Conservation (phyloP, 805 yeast genomes). For the Scheffersomyces spartinae region DNA sequence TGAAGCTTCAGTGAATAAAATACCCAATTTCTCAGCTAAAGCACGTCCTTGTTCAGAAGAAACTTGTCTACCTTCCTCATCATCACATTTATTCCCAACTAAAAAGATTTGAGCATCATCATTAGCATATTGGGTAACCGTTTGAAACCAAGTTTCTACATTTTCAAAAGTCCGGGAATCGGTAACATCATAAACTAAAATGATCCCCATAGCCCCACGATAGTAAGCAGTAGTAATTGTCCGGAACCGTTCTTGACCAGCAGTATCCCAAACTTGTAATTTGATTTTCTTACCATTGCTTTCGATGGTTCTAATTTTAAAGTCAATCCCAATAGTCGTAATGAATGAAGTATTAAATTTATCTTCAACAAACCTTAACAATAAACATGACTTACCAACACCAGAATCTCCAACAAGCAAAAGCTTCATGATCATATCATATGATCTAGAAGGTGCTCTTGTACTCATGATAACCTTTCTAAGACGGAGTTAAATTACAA, state of each 20-base stretch:
- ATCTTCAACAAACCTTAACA: slow-evolving; percentile 89
- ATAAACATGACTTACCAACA: slow-evolving; percentile 81
- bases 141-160: slow-evolving; percentile 89
- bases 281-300: slow-evolving; percentile 87
- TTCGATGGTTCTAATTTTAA: slow-evolving; percentile 93
- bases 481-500: too few species aligned
- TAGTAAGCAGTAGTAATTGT: slow-evolving; percentile 90
- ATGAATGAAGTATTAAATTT: slow-evolving; percentile 94
- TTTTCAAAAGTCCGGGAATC: slow-evolving; percentile 88
- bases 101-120: slow-evolving; percentile 90
- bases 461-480: slow-evolving; percentile 34
- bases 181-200: slow-evolving; percentile 73
- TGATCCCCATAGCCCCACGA: slow-evolving; percentile 84
- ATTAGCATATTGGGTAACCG: slow-evolving; percentile 92
- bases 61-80: slow-evolving; percentile 77
- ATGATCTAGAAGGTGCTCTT: slow-evolving; percentile 59
- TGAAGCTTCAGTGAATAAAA: slow-evolving; percentile 91
- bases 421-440: slow-evolving; percentile 85
- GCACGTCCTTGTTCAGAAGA: slow-evolving; percentile 83
- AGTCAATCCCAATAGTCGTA: slow-evolving; percentile 96
- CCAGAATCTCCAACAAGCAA: slow-evolving; percentile 89
- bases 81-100: slow-evolving; percentile 95
- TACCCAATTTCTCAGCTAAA: slow-evolving; percentile 73
- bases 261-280: slow-evolving; percentile 95
- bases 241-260: slow-evolving; percentile 94